Conservation (phyloP, 129 eudicot species). For the Helichrysum umbraculigerum region DNA sequence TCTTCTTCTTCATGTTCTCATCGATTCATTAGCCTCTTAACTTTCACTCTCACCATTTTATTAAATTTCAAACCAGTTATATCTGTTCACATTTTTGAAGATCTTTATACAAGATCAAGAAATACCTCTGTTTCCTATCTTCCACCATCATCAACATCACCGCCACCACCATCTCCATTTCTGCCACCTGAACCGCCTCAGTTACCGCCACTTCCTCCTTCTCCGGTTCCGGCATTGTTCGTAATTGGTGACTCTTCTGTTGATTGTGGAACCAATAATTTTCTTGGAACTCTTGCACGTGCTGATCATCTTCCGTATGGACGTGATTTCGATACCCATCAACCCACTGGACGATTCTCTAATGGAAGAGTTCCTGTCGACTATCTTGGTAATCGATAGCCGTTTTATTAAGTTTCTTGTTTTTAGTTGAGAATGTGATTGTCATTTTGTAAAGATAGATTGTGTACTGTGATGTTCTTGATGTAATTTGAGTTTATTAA, state of each 20-base stretch:
- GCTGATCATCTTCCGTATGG: slow-evolving; percentile 95
- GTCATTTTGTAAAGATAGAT: background rate
- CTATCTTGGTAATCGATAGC: slow-evolving; percentile 58
- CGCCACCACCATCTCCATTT: background rate
- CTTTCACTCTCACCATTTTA: slow-evolving; percentile 15
- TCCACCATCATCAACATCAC: background rate
- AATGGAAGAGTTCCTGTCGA: slow-evolving; percentile 93
- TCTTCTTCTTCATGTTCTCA: background rate
- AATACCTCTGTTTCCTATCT: slow-evolving; percentile 26
- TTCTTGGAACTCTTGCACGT: slow-evolving; percentile 89
- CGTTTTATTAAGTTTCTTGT: background rate
- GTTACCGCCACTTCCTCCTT: slow-evolving; percentile 6
- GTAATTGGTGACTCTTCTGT: slow-evolving; percentile 90
- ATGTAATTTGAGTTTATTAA: background rate
- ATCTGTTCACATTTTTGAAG: slow-evolving; percentile 28
- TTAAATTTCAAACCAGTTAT: slow-evolving; percentile 27
- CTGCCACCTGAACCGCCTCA: background rate
- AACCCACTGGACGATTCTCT: slow-evolving; percentile 82
- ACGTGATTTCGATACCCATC: slow-evolving; percentile 83
- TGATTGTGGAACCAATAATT: slow-evolving; percentile 94
- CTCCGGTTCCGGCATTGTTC: slow-evolving; percentile 66
- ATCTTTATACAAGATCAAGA: slow-evolving; percentile 33
- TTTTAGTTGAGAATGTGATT: background rate
- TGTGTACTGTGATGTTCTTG: slow-evolving; percentile 10
- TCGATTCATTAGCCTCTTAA: slow-evolving; percentile 21